Percentiles rank a stretch among this genome's conserved stretches.
phyloP scores from a whole-genome alignment of 441 rosid species.

The Cnidoscolus chayamansa region DNA sequence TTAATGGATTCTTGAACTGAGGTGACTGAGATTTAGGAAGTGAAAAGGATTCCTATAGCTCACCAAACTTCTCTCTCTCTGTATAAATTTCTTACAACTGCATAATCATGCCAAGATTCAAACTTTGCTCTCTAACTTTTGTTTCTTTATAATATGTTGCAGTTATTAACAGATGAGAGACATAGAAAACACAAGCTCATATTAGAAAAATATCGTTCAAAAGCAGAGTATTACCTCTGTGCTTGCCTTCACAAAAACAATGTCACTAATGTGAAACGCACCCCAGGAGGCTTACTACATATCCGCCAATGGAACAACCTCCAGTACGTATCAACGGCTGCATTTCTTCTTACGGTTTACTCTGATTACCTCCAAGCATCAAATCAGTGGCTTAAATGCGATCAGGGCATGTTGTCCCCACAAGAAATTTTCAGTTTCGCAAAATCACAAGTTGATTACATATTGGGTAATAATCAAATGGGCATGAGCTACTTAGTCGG shows the following conservation, averaged over 20 bases:
- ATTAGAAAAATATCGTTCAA: slow-evolving; percentile 53
- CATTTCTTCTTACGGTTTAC: slow-evolving; percentile 76
- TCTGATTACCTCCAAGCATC: slow-evolving; percentile 51
- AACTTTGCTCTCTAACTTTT: slow-evolving; percentile 7
- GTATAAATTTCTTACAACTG: too few species aligned
- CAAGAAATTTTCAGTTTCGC: slow-evolving; percentile 54
- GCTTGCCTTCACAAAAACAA: slow-evolving; percentile 66
- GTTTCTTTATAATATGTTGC: slow-evolving; percentile 28
- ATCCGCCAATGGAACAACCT: slow-evolving; percentile 92
- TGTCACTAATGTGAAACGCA: slow-evolving; percentile 46
- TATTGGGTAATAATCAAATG: slow-evolving; percentile 74
- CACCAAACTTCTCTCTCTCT: background rate
- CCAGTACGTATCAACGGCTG: slow-evolving; percentile 77
- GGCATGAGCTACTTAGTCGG: slow-evolving; percentile 82
- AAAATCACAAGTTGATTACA: slow-evolving; percentile 76
- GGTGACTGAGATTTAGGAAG: too few species aligned
- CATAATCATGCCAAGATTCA: too few species aligned
- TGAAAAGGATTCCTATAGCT: slow-evolving; percentile 2
- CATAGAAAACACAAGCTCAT: slow-evolving; percentile 37
- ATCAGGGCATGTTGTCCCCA: slow-evolving; percentile 35
- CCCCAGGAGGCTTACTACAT: slow-evolving; percentile 75
- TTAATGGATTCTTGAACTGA: too few species aligned
- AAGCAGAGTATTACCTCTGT: slow-evolving; percentile 74
- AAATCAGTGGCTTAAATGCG: slow-evolving; percentile 43
- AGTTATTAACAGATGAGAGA: slow-evolving; percentile 49